Evolutionary conservation across 768 basidiomycete species (phyloP), one percentile per base, ranked within the genome.

Genomic region (Agrocybe pediades): DNA sequence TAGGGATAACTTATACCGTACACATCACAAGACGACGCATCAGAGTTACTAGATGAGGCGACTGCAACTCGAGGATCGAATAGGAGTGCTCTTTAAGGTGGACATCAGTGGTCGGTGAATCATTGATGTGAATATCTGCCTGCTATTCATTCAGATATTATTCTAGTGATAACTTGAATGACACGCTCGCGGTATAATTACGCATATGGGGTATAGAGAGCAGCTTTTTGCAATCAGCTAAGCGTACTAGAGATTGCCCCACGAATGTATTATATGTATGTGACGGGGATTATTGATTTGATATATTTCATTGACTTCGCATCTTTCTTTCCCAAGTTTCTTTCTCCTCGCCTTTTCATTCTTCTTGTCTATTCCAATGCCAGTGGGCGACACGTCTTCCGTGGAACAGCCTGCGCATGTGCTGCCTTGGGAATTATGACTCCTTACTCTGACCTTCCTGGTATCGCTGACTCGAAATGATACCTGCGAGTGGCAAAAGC

Each of bases 401-500:
- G n/a, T 11, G 33, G 33, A 15, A 36, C 33, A 36, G 33, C 33
- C 33, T 36, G 11, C 33, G 33, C 33, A 51, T 50, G 26, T 41
- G 19, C 42, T 40, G 55, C n/a, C 33, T 36, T 13, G 33, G 33
- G 11, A 36, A 46, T 45, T 47, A 43, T 25, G 29, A 41, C 39
- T 42, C 30, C 41, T 24, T 46, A 45, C 42, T 30, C 48, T 55
- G 40, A 50, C 13, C 24, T 7, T 49, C 9, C 39, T 39, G 13
- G 26, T 29, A 15, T 56, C 49, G 47, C 55, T 51, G 33, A 21
- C 26, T 46, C 33, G 33, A 36, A 5, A n/a, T 36, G 33, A n/a
- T n/a, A n/a, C n/a, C n/a, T 36, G 6, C n/a, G 33, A 52, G 21
- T 17, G 27, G 48, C 54, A 58, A 46, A 54, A 49, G 46, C 44